phyloP scores from a whole-genome alignment of 2,329 filamentous ascomycete genomes.

The Botrytis galanthina region DNA sequence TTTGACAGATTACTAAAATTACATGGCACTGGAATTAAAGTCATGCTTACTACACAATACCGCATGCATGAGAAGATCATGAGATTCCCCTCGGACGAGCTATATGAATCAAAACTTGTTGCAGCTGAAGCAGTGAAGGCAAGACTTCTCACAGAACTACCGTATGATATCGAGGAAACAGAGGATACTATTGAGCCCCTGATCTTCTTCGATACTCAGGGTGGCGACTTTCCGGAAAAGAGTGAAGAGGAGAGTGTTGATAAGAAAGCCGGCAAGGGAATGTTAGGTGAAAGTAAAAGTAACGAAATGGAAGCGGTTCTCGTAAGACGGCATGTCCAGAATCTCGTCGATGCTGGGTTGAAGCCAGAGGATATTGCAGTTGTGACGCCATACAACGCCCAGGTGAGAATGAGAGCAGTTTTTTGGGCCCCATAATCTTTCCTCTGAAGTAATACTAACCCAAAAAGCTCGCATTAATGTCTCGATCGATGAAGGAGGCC shows the following conservation, averaged over 20 bases:
- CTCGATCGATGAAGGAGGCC: slow-evolving; percentile 71
- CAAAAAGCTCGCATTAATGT: slow-evolving; percentile 68
- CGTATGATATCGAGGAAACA: slow-evolving; percentile 72
- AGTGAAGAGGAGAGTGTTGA: slow-evolving; percentile 66
- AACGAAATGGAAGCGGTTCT: slow-evolving; percentile 88
- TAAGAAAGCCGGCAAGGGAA: slow-evolving; percentile 47
- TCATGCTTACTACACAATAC: slow-evolving; percentile 95
- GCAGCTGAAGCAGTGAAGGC: slow-evolving; percentile 76
- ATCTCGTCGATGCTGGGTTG: slow-evolving; percentile 76
- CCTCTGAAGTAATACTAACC: background rate
- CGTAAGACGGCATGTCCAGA: slow-evolving; percentile 73
- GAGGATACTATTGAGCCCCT: slow-evolving; percentile 87
- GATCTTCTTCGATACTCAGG: slow-evolving; percentile 95
- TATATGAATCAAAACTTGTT: slow-evolving; percentile 79
- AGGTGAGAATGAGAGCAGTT: slow-evolving; percentile 51
- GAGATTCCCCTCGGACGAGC: slow-evolving; percentile 83
- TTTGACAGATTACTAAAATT: slow-evolving; percentile 84
- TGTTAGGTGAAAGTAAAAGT: slow-evolving; percentile 75
- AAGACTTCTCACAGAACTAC: slow-evolving; percentile 72
- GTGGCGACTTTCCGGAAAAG: slow-evolving; percentile 84
- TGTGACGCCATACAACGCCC: slow-evolving; percentile 94
- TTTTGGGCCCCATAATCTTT: background rate
- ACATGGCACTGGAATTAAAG: slow-evolving; percentile 80
- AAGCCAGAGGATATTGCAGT: slow-evolving; percentile 83
- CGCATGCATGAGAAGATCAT: slow-evolving; percentile 97